phyloP scores from a whole-genome alignment of 2,329 filamentous ascomycete genomes.

The Verticillium longisporum region DNA sequence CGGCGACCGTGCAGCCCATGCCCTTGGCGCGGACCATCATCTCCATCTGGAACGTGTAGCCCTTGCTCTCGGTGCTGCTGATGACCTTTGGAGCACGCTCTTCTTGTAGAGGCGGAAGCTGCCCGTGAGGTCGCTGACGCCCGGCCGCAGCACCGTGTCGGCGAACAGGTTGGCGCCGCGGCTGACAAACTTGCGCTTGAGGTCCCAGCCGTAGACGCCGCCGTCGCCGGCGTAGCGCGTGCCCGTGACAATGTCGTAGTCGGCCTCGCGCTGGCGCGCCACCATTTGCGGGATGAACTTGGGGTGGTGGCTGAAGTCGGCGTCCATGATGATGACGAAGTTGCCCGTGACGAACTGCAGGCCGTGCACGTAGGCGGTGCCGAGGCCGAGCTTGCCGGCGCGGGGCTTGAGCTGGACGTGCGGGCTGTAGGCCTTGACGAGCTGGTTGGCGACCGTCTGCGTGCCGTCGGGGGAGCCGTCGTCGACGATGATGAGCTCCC shows the following conservation, averaged over 20 bases:
- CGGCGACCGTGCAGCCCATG: slow-evolving; percentile 88
- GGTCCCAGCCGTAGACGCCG: slow-evolving; percentile 93
- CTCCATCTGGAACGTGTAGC: slow-evolving; percentile 99
- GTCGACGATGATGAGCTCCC: slow-evolving; percentile 97
- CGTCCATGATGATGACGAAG: slow-evolving; percentile 99
- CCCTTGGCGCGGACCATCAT: slow-evolving; percentile 97
- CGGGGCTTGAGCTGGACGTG: slow-evolving; percentile 82
- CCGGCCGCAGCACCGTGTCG: slow-evolving; percentile 86
- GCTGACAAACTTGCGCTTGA: slow-evolving; percentile 80
- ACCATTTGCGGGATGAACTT: slow-evolving; percentile 99
- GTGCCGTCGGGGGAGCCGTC: slow-evolving; percentile 96
- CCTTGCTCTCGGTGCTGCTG: slow-evolving; percentile 84
- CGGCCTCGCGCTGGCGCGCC: slow-evolving; percentile 62
- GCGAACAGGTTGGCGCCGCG: slow-evolving; percentile 92
- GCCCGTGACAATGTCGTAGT: slow-evolving; percentile 95
- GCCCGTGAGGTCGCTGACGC: slow-evolving; percentile 91
- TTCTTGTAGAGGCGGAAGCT: slow-evolving; percentile 95
- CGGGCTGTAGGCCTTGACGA: slow-evolving; percentile 75
- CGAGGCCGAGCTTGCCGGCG: slow-evolving; percentile 91
- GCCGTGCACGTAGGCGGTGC: slow-evolving; percentile 93
- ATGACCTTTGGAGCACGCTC: slow-evolving; percentile 82
- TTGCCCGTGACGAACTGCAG: slow-evolving; percentile 86
- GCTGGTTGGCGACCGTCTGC: slow-evolving; percentile 81
- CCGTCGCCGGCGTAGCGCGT: slow-evolving; percentile 86
- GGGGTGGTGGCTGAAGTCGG: slow-evolving; percentile 97